phyloP scores from a whole-genome alignment of 2,329 filamentous ascomycete species.

The Hymenoscyphus linearis region DNA sequence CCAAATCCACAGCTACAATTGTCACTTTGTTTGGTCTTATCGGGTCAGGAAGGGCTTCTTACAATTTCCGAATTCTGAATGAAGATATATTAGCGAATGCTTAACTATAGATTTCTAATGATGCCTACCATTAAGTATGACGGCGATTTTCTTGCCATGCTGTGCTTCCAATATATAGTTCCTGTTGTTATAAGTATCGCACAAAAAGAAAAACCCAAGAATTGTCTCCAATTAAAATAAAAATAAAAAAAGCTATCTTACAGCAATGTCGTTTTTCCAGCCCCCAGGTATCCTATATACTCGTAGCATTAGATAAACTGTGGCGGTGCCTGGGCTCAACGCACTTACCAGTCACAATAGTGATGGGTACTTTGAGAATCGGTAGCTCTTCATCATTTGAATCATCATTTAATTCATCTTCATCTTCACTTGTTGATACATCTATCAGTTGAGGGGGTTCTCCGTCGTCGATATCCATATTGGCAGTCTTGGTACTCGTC shows the following conservation, averaged over 20 bases:
- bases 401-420: constrained; percentile 30
- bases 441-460: constrained; percentile 60
- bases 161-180: constrained; percentile 95
- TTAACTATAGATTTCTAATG: neutral
- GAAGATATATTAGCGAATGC: neutral
- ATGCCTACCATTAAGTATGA: constrained; percentile 78
- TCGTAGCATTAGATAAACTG: neutral
- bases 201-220: too few relatives aligned
- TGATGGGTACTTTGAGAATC: constrained; percentile 69
- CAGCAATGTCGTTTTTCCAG: constrained; percentile 89
- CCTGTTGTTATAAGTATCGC: neutral
- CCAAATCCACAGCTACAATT: constrained; percentile 71
- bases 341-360: constrained; percentile 68
- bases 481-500: constrained; percentile 10
- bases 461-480: constrained; percentile 58
- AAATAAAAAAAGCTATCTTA: neutral
- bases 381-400: constrained; percentile 43
- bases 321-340: neutral
- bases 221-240: neutral
- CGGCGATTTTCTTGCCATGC: constrained; percentile 96
- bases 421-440: too few relatives aligned
- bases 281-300: constrained; percentile 81
- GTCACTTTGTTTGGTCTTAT: constrained; percentile 6
- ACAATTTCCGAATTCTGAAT: constrained; percentile 75
- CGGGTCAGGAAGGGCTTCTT: constrained; percentile 31